Base-by-base conservation (phyloP, 2,329 filamentous ascomycete genomes). In the Acrocalymma vagum region DNA sequence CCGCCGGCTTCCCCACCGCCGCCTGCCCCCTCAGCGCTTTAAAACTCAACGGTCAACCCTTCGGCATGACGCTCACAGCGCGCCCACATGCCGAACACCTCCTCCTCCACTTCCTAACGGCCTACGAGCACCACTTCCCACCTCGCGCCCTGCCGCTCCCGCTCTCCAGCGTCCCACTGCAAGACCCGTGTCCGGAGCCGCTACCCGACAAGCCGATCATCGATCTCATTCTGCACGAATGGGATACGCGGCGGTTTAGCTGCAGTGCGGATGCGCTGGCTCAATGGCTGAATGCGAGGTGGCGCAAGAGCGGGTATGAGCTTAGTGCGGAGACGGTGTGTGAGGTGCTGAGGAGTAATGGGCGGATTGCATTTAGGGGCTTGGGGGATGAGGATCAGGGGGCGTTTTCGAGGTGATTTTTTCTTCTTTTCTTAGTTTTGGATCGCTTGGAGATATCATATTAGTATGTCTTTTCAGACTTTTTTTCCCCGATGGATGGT, bases 31-130 rank as follows among this genome's bases (percentile, higher is more conserved):
- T 69, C 7, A 59, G 57, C 5, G 63, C 65, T 2, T 53, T 69
- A 1, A 67, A 67, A 36, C 53, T 65, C 21, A 66, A 68, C 41
- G 64, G 65, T 28, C 65, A 67, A 27, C 66, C 65, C 9, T 70
- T 70, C 35, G 66, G 66, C 31, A 35, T 70, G 9, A 62, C 61
- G 1, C 49, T 67, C 9, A 57, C 63, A 3, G 62, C 63, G 0
- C 64, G 59, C 3, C 58, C 64, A 0, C 56, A 66, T 51, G 62
- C 60, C 11, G 66, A 70, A 38, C 51, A 60, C 38, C 44, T 50
- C 2, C 54, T 69, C 10, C 55, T 69, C 2, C 66, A 69, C 50
- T 69, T 69, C 46, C 47, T 68, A 6, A 67, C 60, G 16, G 65
- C 65, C 5, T 69, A 65, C 54, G 66, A 69, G 45, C 55, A 60